Conservation (phyloP, 148 eudicot genomes). For the Pharnaceum exiguum region DNA sequence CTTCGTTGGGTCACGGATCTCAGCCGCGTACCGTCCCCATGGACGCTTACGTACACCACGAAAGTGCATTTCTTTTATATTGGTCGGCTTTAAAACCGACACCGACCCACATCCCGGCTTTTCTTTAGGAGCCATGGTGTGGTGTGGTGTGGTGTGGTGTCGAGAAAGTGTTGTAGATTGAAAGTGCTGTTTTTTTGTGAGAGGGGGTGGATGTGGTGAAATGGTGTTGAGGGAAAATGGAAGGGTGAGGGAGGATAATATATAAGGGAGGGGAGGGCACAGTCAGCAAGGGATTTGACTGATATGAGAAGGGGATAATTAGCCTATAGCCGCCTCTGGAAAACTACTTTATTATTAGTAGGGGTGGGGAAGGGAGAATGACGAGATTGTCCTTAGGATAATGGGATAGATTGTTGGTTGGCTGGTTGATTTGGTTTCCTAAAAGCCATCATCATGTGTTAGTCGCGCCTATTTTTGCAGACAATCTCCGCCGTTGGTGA, state of each 20-base stretch:
- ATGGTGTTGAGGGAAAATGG: neutral
- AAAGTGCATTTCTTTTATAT: conserved; percentile 34
- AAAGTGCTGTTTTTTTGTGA: neutral
- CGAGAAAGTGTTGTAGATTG: neutral
- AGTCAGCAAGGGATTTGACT: conserved; percentile 41
- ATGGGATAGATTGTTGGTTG: too few relatives aligned
- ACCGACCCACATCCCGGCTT: conserved; percentile 4
- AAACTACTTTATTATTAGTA: too few relatives aligned
- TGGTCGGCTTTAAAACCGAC: neutral
- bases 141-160: neutral
- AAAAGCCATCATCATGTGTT: too few relatives aligned
- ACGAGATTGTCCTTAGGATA: too few relatives aligned
- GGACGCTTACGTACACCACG: conserved; percentile 71
- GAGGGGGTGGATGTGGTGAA: neutral
- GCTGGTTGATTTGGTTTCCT: too few relatives aligned
- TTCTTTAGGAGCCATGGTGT: conserved; percentile 17
- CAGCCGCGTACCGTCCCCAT: conserved; percentile 76
- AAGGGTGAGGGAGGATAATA: neutral
- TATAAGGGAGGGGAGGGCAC: neutral
- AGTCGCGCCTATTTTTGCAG: too few relatives aligned
- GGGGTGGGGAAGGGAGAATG: too few relatives aligned
- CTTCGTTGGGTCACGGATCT: conserved; percentile 65
- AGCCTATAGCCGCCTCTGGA: too few relatives aligned
- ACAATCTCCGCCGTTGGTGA: too few relatives aligned
- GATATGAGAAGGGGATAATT: too few relatives aligned